Conservation (phyloP, 2,329 filamentous ascomycete species). For the Colletotrichum chlorophyti region DNA sequence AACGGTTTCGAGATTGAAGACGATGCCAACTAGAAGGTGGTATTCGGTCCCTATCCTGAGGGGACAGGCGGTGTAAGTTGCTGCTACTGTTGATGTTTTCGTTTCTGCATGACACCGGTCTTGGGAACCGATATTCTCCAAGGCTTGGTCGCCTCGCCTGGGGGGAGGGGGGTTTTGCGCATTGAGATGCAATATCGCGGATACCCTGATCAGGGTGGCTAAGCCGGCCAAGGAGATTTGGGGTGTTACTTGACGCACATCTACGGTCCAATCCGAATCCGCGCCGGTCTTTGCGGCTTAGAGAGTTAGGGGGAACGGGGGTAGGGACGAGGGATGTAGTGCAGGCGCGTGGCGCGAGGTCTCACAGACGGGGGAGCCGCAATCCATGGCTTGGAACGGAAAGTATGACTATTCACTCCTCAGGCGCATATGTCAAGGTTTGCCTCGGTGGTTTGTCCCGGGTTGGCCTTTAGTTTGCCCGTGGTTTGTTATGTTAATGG, state of each 20-base stretch:
- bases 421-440: too few species aligned
- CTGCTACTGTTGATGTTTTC: not conserved
- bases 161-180: too few species aligned
- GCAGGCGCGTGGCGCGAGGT: too few species aligned
- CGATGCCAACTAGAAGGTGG: constrained; percentile 16
- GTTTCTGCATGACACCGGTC: constrained; percentile 5
- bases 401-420: too few species aligned
- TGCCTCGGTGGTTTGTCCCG: too few species aligned
- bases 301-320: not conserved
- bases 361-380: too few species aligned
- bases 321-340: too few species aligned
- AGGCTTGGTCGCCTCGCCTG: not conserved
- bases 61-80: too few species aligned
- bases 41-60: not conserved
- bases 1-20: constrained; percentile 19
- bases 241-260: not conserved
- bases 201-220: not conserved
- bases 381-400: not conserved
- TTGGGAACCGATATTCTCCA: not conserved
- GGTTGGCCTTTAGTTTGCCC: too few species aligned
- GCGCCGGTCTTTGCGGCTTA: not conserved
- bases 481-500: too few species aligned
- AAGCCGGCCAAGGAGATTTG: not conserved
- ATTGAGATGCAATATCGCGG: not conserved
- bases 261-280: not conserved